phyloP scores from a whole-genome alignment of 495 filamentous ascomycete genomes.

The Neohortaea acidophila region DNA sequence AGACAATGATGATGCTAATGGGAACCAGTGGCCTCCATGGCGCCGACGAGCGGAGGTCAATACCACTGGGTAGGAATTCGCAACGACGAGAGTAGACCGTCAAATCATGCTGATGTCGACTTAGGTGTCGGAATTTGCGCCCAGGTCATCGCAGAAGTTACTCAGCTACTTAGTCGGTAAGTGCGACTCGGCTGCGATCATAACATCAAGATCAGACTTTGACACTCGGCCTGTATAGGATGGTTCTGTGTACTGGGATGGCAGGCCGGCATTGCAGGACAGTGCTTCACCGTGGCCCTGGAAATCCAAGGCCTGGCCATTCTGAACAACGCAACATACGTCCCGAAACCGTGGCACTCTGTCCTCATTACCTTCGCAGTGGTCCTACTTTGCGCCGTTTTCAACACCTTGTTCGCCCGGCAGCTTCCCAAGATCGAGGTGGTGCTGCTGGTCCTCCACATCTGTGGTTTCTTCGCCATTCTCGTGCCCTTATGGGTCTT shows the following conservation, averaged over 20 bases:
- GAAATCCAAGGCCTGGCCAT: conserved; percentile 28
- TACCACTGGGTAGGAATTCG: conserved; percentile 16
- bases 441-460: background rate
- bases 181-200: no score
- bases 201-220: no score
- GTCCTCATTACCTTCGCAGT: conserved; percentile 13
- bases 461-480: conserved; percentile 31
- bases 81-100: no score
- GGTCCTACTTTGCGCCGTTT: conserved; percentile 1
- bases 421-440: background rate
- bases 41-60: conserved; percentile 17
- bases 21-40: conserved; percentile 14
- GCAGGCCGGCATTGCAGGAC: conserved; percentile 18
- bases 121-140: conserved; percentile 16
- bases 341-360: conserved; percentile 31
- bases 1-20: no score
- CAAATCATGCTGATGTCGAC: no score
- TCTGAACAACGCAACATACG: conserved; percentile 28
- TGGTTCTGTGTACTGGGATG: conserved; percentile 10
- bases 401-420: conserved; percentile 14
- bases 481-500: conserved; percentile 31
- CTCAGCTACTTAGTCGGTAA: conserved; percentile 9
- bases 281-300: conserved; percentile 21
- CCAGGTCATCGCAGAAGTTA: conserved; percentile 6
- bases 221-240: no score